Conservation (phyloP, 371 early-diverging fungal species). For the Mortierella sp. region DNA sequence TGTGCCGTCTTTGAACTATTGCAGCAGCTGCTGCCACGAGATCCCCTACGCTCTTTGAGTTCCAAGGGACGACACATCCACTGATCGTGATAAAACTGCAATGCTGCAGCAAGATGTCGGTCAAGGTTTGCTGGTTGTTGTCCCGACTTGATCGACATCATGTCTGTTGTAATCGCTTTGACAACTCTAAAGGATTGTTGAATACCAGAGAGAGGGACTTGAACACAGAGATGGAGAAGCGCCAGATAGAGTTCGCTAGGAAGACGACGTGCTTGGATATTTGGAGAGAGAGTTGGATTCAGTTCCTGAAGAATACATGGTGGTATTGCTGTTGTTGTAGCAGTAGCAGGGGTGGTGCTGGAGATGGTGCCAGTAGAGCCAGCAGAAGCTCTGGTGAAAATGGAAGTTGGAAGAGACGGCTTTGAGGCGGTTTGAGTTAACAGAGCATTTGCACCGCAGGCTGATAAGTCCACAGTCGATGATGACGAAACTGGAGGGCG, state of each 20-base stretch:
- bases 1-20: not conserved
- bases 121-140: conserved; percentile 38
- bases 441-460: not conserved
- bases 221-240: conserved; percentile 43
- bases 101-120: conserved; percentile 38
- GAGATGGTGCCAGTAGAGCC: not conserved
- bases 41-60: conserved; percentile 12
- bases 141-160: conserved; percentile 25
- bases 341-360: not conserved
- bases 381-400: not conserved
- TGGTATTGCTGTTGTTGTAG: not conserved
- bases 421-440: not conserved
- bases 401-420: not conserved
- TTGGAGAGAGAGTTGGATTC: conserved; percentile 21
- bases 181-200: conserved; percentile 24
- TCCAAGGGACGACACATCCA: conserved; percentile 37
- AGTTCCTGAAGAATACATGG: conserved; percentile 22
- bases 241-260: conserved; percentile 48
- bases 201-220: conserved; percentile 23
- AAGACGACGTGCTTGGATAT: conserved; percentile 20
- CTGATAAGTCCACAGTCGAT: conserved; percentile 7
- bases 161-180: conserved; percentile 36
- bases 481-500: not conserved
- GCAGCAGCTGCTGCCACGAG: not conserved
- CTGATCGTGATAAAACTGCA: conserved; percentile 43